Conservation (phyloP, 2,329 filamentous ascomycete species). For the Thermothelomyces thermophilus region DNA sequence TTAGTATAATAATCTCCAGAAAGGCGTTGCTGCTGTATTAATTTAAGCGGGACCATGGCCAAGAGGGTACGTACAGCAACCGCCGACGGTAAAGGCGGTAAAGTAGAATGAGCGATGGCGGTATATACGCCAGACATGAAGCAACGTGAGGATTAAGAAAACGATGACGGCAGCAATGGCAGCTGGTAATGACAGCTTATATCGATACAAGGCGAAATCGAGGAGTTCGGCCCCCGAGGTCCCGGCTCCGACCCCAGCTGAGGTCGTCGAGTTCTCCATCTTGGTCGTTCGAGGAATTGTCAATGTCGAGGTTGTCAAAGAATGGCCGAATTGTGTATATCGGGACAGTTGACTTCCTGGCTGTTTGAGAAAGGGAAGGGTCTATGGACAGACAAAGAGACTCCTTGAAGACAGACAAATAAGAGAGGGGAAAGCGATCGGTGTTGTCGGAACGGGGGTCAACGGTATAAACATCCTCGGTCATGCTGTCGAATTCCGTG, state of each 20-base stretch:
- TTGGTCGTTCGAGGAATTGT: neutral
- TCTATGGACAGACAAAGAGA: too few relatives aligned
- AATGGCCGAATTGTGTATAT: neutral
- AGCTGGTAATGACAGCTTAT: neutral
- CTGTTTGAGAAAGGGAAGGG: too few relatives aligned
- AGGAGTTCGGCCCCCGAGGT: neutral
- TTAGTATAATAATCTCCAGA: neutral
- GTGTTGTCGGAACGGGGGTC: too few relatives aligned
- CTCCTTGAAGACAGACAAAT: too few relatives aligned
- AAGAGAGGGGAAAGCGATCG: too few relatives aligned
- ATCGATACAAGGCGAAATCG: constrained; percentile 1
- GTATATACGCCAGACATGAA: neutral
- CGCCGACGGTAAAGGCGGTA: neutral
- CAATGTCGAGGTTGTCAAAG: neutral
- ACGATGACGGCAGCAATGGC: neutral
- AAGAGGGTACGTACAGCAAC: neutral
- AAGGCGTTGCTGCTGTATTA: neutral
- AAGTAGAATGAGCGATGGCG: neutral
- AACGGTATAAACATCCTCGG: too few relatives aligned
- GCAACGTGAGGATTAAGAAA: neutral
- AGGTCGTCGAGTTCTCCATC: neutral
- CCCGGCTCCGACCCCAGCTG: neutral
- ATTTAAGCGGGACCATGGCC: neutral
- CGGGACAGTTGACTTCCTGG: neutral
- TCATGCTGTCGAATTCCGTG: too few relatives aligned